phyloP scores from a whole-genome alignment of 208 protist genomes.

The Tetramitus jugosus region DNA sequence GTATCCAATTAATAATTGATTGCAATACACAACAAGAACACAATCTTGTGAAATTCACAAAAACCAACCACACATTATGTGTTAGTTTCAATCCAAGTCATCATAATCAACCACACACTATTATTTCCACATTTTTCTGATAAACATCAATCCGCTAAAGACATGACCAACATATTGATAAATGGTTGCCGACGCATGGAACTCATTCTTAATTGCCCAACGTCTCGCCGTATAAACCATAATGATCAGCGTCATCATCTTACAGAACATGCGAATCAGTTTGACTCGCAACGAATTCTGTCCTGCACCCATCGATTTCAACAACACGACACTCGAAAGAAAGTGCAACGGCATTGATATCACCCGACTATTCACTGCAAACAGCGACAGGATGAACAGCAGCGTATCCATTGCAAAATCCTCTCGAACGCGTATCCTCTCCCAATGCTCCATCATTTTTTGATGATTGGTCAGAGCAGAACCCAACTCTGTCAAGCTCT shows the following conservation, averaged over 20 bases:
- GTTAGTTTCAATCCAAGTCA: too few relatives aligned
- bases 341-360: background rate
- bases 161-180: too few relatives aligned
- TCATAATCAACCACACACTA: too few relatives aligned
- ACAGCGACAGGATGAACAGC: background rate
- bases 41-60: too few relatives aligned
- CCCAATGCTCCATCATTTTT: background rate
- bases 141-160: too few relatives aligned
- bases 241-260: background rate
- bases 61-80: too few relatives aligned
- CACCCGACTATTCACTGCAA: background rate
- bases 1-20: too few relatives aligned
- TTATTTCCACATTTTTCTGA: too few relatives aligned
- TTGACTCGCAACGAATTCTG: background rate
- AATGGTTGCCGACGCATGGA: too few relatives aligned
- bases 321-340: background rate
- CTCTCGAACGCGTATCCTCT: background rate
- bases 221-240: background rate
- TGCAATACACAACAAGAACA: too few relatives aligned
- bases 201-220: background rate
- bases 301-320: too few relatives aligned
- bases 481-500: background rate
- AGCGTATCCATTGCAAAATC: background rate
- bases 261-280: background rate
- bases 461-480: background rate